phyloP scores from a whole-genome alignment of 1,284 basidiomycete genomes.

The Fomitopsis schrenkii region DNA sequence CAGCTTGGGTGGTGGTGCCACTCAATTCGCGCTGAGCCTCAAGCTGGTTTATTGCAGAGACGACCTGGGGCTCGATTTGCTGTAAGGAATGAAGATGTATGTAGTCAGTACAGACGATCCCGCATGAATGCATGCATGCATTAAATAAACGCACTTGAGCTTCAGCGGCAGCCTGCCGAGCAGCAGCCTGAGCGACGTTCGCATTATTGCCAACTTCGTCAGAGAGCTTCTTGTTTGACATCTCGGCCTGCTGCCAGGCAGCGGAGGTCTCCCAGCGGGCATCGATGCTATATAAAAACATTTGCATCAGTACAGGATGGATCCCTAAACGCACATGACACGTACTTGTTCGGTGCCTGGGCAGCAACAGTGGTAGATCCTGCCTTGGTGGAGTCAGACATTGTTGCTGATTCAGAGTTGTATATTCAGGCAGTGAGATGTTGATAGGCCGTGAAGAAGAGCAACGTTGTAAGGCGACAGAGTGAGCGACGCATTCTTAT shows the following conservation, averaged over 20 bases:
- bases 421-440: background rate
- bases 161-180: conserved; percentile 38
- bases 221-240: conserved; percentile 37
- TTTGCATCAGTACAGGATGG: background rate
- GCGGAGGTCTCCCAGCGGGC: conserved; percentile 46
- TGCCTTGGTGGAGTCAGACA: conserved; percentile 15
- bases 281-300: conserved; percentile 16
- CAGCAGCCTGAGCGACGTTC: conserved; percentile 40
- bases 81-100: conserved; percentile 15
- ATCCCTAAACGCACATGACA: background rate
- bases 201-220: conserved; percentile 41
- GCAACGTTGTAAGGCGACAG: background rate
- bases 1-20: conserved; percentile 46
- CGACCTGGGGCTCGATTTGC: conserved; percentile 41
- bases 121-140: background rate
- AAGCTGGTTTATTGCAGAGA: conserved; percentile 44
- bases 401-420: background rate
- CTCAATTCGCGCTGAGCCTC: conserved; percentile 31
- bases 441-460: background rate
- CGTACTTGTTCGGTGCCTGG: background rate
- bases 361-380: background rate
- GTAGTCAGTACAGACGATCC: background rate
- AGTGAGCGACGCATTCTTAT: background rate
- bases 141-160: conserved; percentile 37
- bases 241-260: conserved; percentile 43